These are phyloP conservation scores for Ephemerocybe angulata DNA, from an alignment of 768 basidiomycete genomes.

Conservation along the genomic window DNA sequence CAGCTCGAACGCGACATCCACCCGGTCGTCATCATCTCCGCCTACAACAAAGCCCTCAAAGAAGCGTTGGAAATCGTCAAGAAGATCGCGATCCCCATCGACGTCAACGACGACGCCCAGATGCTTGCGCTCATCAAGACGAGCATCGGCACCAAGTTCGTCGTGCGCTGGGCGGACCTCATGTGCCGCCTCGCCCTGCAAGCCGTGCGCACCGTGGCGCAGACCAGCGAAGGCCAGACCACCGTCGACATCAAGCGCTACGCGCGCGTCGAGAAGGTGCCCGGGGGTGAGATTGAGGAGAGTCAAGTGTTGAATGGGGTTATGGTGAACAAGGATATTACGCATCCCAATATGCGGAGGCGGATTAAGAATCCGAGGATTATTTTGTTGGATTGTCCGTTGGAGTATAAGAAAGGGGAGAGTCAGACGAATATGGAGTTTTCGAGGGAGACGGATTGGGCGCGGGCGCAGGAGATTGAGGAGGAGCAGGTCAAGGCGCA, in stretches of 20 bases:
- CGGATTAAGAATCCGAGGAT: slow-evolving; percentile 88
- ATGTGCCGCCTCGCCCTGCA: slow-evolving; percentile 95
- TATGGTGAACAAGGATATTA: slow-evolving; percentile 99
- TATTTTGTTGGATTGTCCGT: slow-evolving; percentile 85
- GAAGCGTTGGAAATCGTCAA: slow-evolving; percentile 88
- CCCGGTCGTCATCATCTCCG: slow-evolving; percentile 97
- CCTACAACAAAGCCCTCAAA: slow-evolving; percentile 94
- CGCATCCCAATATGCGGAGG: slow-evolving; percentile 93
- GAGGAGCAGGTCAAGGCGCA: slow-evolving; percentile 93
- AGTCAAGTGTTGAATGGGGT: slow-evolving; percentile 84
- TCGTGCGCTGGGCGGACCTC: slow-evolving; percentile 91
- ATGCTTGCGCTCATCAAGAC: slow-evolving; percentile 98
- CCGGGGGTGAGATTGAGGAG: slow-evolving; percentile 96
- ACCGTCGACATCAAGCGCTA: slow-evolving; percentile 98
- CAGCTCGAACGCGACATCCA: slow-evolving; percentile 97
- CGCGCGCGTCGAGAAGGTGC: slow-evolving; percentile 94
- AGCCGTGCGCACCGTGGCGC: slow-evolving; percentile 85
- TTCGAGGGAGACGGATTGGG: slow-evolving; percentile 91
- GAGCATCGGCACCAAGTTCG: slow-evolving; percentile 98
- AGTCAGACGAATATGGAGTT: slow-evolving; percentile 99
- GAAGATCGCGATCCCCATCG: slow-evolving; percentile 84
- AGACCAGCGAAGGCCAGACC: slow-evolving; percentile 66
- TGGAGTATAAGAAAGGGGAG: slow-evolving; percentile 99
- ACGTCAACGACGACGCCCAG: slow-evolving; percentile 77
- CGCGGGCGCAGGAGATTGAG: slow-evolving; percentile 87